Evolutionary conservation across 2,329 filamentous ascomycete species (phyloP).

Genomic region (Xylariaceae sp.): DNA sequence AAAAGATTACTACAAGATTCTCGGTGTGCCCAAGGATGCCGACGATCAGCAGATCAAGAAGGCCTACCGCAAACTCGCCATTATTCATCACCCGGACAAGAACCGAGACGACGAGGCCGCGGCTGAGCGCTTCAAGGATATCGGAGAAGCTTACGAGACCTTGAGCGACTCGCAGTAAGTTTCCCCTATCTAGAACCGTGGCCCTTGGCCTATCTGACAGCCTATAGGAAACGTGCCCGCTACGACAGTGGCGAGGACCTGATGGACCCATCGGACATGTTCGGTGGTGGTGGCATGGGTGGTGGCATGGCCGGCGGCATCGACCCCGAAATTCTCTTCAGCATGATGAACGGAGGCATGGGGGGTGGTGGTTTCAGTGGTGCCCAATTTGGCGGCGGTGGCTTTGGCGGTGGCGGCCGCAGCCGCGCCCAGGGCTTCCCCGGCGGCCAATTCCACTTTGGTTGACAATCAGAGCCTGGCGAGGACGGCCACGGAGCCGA

Average conservation of each 20-base stretch:
- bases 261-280: slow-evolving; percentile 81
- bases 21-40: slow-evolving; percentile 80
- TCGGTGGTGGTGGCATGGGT: slow-evolving; percentile 51
- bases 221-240: slow-evolving; percentile 66
- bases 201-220: too few relatives aligned
- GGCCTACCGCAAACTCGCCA: slow-evolving; percentile 90
- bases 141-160: slow-evolving; percentile 93
- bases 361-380: slow-evolving; percentile 49
- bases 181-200: background rate
- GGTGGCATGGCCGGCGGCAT: slow-evolving; percentile 56
- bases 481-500: slow-evolving; percentile 25
- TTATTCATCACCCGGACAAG: slow-evolving; percentile 95
- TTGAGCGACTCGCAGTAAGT: slow-evolving; percentile 87
- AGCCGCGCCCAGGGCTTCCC: slow-evolving; percentile 34
- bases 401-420: slow-evolving; percentile 34
- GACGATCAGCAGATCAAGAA: slow-evolving; percentile 85
- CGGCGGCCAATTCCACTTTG: slow-evolving; percentile 53
- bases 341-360: slow-evolving; percentile 73
- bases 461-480: slow-evolving; percentile 32
- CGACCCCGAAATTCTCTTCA: slow-evolving; percentile 72
- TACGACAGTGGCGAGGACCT: slow-evolving; percentile 94
- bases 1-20: slow-evolving; percentile 99
- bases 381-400: slow-evolving; percentile 37
- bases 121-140: slow-evolving; percentile 92
- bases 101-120: slow-evolving; percentile 81